Evolutionary conservation across 202 grass and related monocot genomes (phyloP).

Genomic region (Saccharum hybrid): DNA sequence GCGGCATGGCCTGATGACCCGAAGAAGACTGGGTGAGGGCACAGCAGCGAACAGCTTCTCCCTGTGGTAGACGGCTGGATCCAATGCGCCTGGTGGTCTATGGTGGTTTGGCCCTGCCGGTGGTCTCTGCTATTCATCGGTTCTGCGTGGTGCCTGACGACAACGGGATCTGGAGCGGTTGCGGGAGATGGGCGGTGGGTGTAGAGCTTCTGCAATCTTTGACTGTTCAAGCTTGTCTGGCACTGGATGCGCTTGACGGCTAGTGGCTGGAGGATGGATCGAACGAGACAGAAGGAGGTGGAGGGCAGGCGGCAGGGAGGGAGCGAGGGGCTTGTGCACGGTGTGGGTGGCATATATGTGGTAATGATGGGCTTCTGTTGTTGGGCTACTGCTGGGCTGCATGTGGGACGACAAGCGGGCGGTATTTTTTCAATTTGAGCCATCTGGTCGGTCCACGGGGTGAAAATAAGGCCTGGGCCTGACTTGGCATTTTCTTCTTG

Average conservation of each 20-base stretch:
- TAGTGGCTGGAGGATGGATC: background rate
- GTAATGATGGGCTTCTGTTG: background rate
- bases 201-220: background rate
- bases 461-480: background rate
- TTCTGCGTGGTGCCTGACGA: too few relatives aligned
- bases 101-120: too few relatives aligned
- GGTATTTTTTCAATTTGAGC: background rate
- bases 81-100: too few relatives aligned
- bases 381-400: background rate
- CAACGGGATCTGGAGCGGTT: too few relatives aligned
- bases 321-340: background rate
- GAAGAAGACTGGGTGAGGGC: too few relatives aligned
- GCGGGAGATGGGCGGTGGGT: too few relatives aligned
- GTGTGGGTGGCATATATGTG: background rate
- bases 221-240: background rate
- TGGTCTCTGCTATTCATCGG: too few relatives aligned
- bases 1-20: too few relatives aligned
- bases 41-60: too few relatives aligned
- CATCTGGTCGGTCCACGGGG: fast-evolving
- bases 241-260: background rate
- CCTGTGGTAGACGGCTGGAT: too few relatives aligned
- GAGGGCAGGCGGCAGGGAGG: too few relatives aligned
- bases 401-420: background rate
- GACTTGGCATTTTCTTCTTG: background rate
- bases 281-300: background rate